phyloP scores from a whole-genome alignment of 2,329 filamentous ascomycete species.

The Celoporthe dispersa region DNA sequence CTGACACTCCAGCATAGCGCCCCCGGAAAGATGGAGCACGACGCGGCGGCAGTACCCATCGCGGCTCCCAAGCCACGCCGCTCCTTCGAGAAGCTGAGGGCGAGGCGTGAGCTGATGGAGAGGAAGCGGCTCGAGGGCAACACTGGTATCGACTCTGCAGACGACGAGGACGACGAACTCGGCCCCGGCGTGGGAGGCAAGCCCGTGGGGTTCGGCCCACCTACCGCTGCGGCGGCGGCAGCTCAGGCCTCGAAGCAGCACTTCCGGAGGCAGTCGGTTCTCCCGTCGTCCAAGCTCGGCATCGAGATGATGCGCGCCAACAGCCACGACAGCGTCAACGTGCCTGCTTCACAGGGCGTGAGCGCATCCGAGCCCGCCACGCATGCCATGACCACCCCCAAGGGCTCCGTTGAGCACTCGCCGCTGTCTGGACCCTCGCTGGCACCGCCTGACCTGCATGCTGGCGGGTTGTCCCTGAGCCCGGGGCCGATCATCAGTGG shows the following conservation, averaged over 20 bases:
- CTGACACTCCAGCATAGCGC: conserved; percentile 67
- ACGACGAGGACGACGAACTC: conserved; percentile 93
- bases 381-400: conserved; percentile 54
- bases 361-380: conserved; percentile 54
- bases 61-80: conserved; percentile 58
- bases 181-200: conserved; percentile 52
- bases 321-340: conserved; percentile 79
- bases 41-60: conserved; percentile 43
- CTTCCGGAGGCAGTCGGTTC: conserved; percentile 57
- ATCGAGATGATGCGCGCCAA: conserved; percentile 99
- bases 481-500: conserved; percentile 21
- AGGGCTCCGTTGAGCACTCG: conserved; percentile 37
- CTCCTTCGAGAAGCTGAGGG: conserved; percentile 73
- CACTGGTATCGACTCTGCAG: conserved; percentile 74
- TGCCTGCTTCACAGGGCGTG: conserved; percentile 50
- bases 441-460: conserved; percentile 26
- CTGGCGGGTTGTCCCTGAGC: conserved; percentile 16
- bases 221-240: conserved; percentile 21
- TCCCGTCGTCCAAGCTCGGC: conserved; percentile 85
- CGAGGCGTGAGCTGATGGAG: conserved; percentile 76
- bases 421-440: conserved; percentile 24
- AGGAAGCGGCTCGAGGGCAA: conserved; percentile 71
- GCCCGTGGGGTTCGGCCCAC: conserved; percentile 34
- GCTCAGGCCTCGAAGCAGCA: conserved; percentile 43
- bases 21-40: conserved; percentile 62